These are phyloP conservation scores for Candida nemodendra DNA, from an alignment of 805 yeast species.

Conservation along the genomic window DNA sequence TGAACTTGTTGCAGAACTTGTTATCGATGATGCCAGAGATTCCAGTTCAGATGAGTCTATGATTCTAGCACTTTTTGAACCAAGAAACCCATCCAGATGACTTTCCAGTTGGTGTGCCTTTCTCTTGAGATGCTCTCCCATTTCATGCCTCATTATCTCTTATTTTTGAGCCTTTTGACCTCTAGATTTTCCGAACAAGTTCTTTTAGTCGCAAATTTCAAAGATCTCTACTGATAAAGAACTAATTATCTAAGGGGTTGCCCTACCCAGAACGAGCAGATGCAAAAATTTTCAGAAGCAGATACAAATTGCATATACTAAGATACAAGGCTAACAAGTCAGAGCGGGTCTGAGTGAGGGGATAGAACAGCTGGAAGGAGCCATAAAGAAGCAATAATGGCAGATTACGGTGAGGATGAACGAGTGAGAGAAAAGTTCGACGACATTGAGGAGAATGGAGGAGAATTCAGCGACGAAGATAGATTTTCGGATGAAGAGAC, in stretches of 20 bases:
- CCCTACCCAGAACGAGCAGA: too few relatives aligned
- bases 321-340: too few relatives aligned
- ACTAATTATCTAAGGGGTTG: too few relatives aligned
- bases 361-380: too few relatives aligned
- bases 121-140: slow-evolving; percentile 1
- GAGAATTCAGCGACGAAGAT: slow-evolving; percentile 41
- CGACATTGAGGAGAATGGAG: slow-evolving; percentile 74
- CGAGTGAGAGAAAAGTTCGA: slow-evolving; percentile 61
- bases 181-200: too few relatives aligned
- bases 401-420: slow-evolving; percentile 62
- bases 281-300: too few relatives aligned
- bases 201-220: too few relatives aligned
- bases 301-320: too few relatives aligned
- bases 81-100: not conserved
- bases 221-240: too few relatives aligned
- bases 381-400: slow-evolving; percentile 42
- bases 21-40: slow-evolving; percentile 8
- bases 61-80: not conserved
- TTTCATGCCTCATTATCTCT: too few relatives aligned
- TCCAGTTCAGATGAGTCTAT: not conserved
- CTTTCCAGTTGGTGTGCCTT: not conserved
- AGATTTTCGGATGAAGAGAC: slow-evolving; percentile 43
- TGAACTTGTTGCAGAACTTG: slow-evolving; percentile 9
- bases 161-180: too few relatives aligned
- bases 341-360: too few relatives aligned